Base-by-base conservation (phyloP, 163 green algal genomes). In the Scenedesmus sp. region DNA sequence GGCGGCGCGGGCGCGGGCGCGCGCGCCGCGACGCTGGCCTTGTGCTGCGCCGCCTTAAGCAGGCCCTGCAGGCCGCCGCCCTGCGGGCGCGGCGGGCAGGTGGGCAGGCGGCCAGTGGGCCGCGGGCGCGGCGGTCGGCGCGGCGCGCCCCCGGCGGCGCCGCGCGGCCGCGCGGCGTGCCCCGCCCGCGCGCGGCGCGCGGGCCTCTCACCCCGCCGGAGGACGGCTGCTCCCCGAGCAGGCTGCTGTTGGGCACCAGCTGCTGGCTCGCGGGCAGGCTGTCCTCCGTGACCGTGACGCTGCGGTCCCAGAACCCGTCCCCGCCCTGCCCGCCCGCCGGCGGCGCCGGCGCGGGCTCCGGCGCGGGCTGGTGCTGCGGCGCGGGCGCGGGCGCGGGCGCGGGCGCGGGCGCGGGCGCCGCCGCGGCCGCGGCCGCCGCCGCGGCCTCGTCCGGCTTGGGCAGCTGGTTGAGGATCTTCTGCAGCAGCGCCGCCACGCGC, bases 401-500 rank as follows among this genome's bases (percentile, higher is more conserved):
- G 11, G 24, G 48, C 33, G 28, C 24, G 39, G 50, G 3, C 48
- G 47, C 31, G 51, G 60, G 22, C 54, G 60, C 60, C 63, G 58
- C 56, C 31, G 34, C 22, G 31, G 71, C 22, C 50, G 45, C 26
- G 28, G 28, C 57, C 10, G 29, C 13, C 4, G 42, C 45, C 15
- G 28, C 58, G 14, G 64, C 57, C 45, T 51, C 10, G 29, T 83
- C 75, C 24, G 75, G 67, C 64, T 85, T 86, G n/a, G 86, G 86
- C 63, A 90, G 82, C 18, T 81, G 70, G 17, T 72, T 47, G 33
- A 88, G 67, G 29, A 95, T 87, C 20, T 80, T 80, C 36, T 87
- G 74, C 44, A 95, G 75, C 33, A 94, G 77, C 0, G 33, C 60
- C 3, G 63, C 77, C 34, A 96, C 76, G 14, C 84, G 81, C 14